Percentiles rank a stretch among this genome's conserved stretches.
phyloP scores from a whole-genome alignment of 2,329 filamentous ascomycete species.

The Fusarium solani-melongenae region DNA sequence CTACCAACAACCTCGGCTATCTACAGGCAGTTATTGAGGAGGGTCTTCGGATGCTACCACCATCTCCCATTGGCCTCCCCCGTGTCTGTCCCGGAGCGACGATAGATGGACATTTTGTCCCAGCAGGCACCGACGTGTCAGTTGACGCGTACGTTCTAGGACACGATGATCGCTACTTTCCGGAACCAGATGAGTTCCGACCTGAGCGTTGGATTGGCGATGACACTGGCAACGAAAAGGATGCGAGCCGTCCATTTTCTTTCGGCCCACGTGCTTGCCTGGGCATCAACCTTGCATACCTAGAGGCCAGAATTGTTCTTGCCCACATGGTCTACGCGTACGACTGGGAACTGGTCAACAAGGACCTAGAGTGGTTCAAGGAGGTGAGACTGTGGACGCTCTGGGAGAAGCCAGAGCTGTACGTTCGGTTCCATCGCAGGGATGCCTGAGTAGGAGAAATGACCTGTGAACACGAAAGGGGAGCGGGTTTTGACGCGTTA shows the following conservation, averaged over 20 bases:
- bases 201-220: constrained; percentile 10
- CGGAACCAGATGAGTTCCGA: constrained; percentile 1
- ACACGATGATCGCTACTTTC: constrained; percentile 11
- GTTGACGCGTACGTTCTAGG: neutral
- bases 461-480: neutral
- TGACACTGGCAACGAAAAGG: neutral
- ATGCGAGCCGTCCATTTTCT: constrained; percentile 6
- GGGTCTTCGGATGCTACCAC: constrained; percentile 20
- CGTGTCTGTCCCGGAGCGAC: constrained; percentile 10
- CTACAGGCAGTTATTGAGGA: constrained; percentile 22
- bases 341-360: constrained; percentile 12
- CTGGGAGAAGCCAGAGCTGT: neutral
- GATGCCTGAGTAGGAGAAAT: neutral
- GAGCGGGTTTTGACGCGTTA: neutral
- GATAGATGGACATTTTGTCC: constrained; percentile 18
- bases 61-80: constrained; percentile 4
- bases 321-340: constrained; percentile 1
- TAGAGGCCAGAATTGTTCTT: neutral
- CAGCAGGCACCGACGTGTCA: constrained; percentile 15
- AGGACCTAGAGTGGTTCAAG: neutral
- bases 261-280: constrained; percentile 1
- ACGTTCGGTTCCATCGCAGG: neutral
- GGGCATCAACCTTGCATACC: constrained; percentile 1
- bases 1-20: constrained; percentile 12
- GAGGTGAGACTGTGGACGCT: neutral